These are phyloP conservation scores for Magnolia officinalis DNA, from an alignment of 164 flowering plant species.

Conservation along the genomic window DNA sequence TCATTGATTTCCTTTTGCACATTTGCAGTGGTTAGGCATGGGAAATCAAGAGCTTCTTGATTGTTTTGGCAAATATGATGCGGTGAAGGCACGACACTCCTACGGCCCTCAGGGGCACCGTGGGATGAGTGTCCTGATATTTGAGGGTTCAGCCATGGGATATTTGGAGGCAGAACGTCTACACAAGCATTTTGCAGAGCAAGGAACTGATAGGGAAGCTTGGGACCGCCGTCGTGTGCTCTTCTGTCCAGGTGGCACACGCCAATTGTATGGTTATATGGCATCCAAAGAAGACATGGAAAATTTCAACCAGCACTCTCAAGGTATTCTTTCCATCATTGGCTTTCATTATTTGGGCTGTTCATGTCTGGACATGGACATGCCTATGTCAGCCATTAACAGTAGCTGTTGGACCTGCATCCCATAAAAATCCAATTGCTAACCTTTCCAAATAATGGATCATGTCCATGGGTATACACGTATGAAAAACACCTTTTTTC, in stretches of 20 bases:
- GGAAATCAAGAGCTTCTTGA: slow-evolving; percentile 91
- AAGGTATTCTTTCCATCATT: slow-evolving; percentile 36
- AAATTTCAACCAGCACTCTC: slow-evolving; percentile 65
- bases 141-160: slow-evolving; percentile 72
- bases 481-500: too few species aligned
- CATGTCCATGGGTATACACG: too few species aligned
- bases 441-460: too few species aligned
- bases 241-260: slow-evolving; percentile 70
- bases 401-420: too few species aligned
- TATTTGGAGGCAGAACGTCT: slow-evolving; percentile 82
- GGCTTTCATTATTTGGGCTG: not conserved
- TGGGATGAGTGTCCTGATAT: slow-evolving; percentile 82
- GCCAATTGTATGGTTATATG: slow-evolving; percentile 82
- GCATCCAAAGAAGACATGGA: slow-evolving; percentile 69
- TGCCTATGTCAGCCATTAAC: too few species aligned
- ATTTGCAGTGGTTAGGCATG: slow-evolving; percentile 90
- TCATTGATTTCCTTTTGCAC: not conserved
- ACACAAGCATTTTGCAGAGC: slow-evolving; percentile 63
- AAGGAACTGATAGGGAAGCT: slow-evolving; percentile 59
- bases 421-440: too few species aligned
- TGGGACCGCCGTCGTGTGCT: slow-evolving; percentile 52
- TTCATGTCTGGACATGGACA: not conserved
- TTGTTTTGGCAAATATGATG: slow-evolving; percentile 52
- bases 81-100: slow-evolving; percentile 72
- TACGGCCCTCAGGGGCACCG: slow-evolving; percentile 98